These are phyloP conservation scores for Colletotrichum camelliae DNA, from an alignment of 2,329 filamentous ascomycete genomes.

Conservation along the genomic window DNA sequence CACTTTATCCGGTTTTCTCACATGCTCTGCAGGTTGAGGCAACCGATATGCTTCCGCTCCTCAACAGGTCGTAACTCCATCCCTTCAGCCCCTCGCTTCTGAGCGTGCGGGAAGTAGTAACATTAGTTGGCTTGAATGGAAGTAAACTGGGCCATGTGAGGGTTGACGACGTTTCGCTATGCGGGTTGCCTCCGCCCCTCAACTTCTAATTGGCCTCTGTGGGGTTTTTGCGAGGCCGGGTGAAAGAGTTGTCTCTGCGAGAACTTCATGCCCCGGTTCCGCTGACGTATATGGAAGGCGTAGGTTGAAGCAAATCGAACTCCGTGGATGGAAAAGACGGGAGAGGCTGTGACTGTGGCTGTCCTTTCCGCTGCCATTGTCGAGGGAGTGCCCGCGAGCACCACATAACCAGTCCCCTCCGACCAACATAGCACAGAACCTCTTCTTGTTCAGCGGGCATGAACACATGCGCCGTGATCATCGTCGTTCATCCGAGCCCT, in stretches of 20 bases:
- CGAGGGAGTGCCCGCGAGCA: background rate
- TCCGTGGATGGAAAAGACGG: background rate
- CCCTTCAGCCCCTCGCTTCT: background rate
- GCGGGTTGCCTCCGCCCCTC: background rate
- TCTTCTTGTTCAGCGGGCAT: background rate
- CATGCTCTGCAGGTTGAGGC: background rate
- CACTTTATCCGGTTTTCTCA: background rate
- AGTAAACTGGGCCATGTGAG: background rate
- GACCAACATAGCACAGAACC: background rate
- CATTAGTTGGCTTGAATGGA: background rate
- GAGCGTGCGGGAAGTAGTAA: fast-evolving
- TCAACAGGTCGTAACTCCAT: background rate
- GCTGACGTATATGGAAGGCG: background rate
- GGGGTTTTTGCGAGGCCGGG: background rate
- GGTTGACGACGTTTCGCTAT: background rate
- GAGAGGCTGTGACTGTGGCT: background rate
- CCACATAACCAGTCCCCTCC: background rate
- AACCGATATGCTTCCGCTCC: background rate
- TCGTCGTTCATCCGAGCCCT: background rate
- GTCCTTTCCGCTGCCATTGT: background rate
- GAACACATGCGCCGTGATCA: background rate
- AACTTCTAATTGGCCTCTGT: background rate
- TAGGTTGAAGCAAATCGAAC: background rate
- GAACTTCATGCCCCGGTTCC: background rate
- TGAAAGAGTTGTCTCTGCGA: background rate